A percentile compares a stretch with the other conserved stretches of the same genome.
phyloP scores from a whole-genome alignment of 441 rosid genomes.

The Capsella rubella region DNA sequence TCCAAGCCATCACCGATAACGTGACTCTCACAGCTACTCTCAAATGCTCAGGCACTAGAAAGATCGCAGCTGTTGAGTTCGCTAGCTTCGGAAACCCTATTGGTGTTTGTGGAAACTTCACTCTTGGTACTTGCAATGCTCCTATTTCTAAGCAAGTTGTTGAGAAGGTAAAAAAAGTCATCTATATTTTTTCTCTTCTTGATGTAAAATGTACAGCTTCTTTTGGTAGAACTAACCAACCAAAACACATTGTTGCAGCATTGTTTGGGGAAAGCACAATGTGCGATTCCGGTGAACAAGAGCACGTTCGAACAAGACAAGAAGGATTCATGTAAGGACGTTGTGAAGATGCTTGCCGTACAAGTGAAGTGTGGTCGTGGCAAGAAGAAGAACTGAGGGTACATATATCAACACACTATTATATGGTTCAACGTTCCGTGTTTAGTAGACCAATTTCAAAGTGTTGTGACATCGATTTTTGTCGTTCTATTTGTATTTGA shows the following conservation, averaged over 20 bases:
- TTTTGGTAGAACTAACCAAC: conserved; percentile 7
- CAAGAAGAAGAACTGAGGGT: conserved; percentile 42
- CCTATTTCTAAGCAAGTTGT: conserved; percentile 49
- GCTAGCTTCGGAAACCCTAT: conserved; percentile 56
- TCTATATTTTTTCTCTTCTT: not conserved
- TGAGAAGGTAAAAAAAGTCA: conserved; percentile 43
- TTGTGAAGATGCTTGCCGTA: conserved; percentile 64
- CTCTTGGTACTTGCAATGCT: conserved; percentile 50
- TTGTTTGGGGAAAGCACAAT: conserved; percentile 72
- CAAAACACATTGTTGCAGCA: conserved; percentile 36
- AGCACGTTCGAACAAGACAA: conserved; percentile 47
- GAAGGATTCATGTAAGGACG: conserved; percentile 57
- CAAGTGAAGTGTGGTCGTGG: conserved; percentile 68
- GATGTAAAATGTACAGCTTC: not conserved
- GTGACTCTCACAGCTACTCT: conserved; percentile 47
- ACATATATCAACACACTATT: conserved; percentile 1
- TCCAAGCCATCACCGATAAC: conserved; percentile 32
- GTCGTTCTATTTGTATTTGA: conserved; percentile 18
- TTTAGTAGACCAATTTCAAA: conserved; percentile 32
- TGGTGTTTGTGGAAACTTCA: conserved; percentile 52
- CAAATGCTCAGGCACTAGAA: conserved; percentile 44
- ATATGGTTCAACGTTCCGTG: conserved; percentile 15
- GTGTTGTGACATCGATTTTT: conserved; percentile 30
- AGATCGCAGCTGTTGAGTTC: conserved; percentile 49
- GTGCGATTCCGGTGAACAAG: conserved; percentile 62